These are phyloP conservation scores for Monilinia polystroma DNA, from an alignment of 2,329 filamentous ascomycete genomes.

Conservation along the genomic window DNA sequence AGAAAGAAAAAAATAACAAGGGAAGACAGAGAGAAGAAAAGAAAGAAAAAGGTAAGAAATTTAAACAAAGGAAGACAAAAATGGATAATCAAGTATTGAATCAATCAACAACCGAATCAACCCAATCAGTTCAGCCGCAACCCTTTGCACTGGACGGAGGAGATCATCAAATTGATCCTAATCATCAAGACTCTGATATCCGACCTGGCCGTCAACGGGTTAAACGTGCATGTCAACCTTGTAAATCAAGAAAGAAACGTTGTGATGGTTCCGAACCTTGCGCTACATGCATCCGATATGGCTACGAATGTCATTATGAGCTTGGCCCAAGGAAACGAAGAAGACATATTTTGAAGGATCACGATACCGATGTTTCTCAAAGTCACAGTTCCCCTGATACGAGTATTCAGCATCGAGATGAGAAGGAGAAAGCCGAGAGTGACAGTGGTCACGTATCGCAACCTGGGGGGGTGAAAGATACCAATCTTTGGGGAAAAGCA, in stretches of 20 bases:
- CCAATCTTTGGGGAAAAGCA: constrained; percentile 19
- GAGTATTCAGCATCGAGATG: constrained; percentile 14
- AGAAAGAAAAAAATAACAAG: too few species aligned
- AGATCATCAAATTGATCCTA: constrained; percentile 10
- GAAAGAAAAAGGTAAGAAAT: too few species aligned
- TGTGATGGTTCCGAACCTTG: constrained; percentile 22
- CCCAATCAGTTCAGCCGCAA: constrained; percentile 1
- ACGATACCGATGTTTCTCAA: constrained; percentile 20
- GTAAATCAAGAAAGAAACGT: constrained; percentile 24
- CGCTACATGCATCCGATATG: constrained; percentile 21
- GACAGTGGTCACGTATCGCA: constrained; percentile 12
- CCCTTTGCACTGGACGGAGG: background rate
- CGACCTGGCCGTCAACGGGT: constrained; percentile 22
- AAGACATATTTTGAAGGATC: constrained; percentile 16
- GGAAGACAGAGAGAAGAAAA: background rate
- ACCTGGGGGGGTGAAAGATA: constrained; percentile 3
- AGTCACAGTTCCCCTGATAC: constrained; percentile 22
- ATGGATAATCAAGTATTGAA: constrained; percentile 10
- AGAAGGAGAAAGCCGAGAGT: constrained; percentile 13
- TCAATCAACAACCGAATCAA: background rate
- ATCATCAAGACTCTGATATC: constrained; percentile 15
- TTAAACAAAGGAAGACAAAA: background rate
- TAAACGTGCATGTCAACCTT: constrained; percentile 24
- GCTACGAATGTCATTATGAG: constrained; percentile 21
- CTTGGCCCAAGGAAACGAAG: constrained; percentile 19